A percentile compares a stretch with the other conserved stretches of the same genome.
phyloP scores from a whole-genome alignment of 2,329 filamentous ascomycete genomes.

The Aspergillus ochraceoroseus region DNA sequence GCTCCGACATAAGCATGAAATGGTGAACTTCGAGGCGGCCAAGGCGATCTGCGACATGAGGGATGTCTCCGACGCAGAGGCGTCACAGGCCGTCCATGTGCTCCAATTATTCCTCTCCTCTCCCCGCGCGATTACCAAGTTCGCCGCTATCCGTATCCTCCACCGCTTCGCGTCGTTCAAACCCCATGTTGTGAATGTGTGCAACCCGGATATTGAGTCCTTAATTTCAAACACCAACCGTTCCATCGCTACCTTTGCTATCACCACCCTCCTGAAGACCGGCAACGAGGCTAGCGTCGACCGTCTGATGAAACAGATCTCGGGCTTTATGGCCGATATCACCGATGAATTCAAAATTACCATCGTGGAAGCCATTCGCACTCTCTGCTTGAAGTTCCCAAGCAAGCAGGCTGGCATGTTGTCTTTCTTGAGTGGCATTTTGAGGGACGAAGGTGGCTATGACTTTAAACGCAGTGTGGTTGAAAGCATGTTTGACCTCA shows the following conservation, averaged over 20 bases:
- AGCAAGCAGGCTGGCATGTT: conserved; percentile 98
- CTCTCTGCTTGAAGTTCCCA: conserved; percentile 93
- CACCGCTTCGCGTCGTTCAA: conserved; percentile 97
- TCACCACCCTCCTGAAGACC: conserved; percentile 95
- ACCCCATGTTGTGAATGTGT: conserved; percentile 81
- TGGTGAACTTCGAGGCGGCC: conserved; percentile 98
- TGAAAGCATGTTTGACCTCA: conserved; percentile 98
- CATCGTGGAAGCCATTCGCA: conserved; percentile 97
- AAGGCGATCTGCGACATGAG: conserved; percentile 96
- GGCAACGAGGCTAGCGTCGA: conserved; percentile 97
- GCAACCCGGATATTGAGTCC: conserved; percentile 95
- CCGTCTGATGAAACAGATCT: conserved; percentile 96
- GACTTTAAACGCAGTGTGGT: conserved; percentile 98
- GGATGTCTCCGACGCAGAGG: conserved; percentile 87
- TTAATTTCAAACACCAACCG: conserved; percentile 96
- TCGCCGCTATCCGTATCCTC: conserved; percentile 90
- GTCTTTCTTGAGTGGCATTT: conserved; percentile 90
- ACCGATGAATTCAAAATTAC: conserved; percentile 99
- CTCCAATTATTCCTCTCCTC: conserved; percentile 96
- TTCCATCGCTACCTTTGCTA: conserved; percentile 96
- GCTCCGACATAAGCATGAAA: conserved; percentile 97
- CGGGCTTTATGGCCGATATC: conserved; percentile 96
- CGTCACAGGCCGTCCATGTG: conserved; percentile 86
- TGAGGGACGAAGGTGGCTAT: conserved; percentile 94
- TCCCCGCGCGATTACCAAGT: conserved; percentile 92